These are phyloP conservation scores for Verticillium tricorpus DNA, from an alignment of 2,329 filamentous ascomycete species.

Conservation along the genomic window DNA sequence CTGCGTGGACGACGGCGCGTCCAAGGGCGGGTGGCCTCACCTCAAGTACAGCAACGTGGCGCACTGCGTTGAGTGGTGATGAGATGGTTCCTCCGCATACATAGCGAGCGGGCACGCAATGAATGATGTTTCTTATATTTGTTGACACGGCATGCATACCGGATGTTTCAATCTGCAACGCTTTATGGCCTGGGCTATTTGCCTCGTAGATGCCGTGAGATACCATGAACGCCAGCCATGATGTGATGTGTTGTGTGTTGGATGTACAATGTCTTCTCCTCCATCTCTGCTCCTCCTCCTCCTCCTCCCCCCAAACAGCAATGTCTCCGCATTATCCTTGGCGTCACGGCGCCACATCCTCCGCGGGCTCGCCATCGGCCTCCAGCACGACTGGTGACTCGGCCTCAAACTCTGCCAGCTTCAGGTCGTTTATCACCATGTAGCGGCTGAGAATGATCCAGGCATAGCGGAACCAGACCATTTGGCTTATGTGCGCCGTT, in stretches of 20 bases:
- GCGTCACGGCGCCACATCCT: background rate
- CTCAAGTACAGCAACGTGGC: background rate
- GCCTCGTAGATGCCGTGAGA: background rate
- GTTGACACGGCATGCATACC: background rate
- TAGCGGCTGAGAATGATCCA: constrained; percentile 91
- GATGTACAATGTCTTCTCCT: background rate
- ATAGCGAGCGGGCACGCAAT: background rate
- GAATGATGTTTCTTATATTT: background rate
- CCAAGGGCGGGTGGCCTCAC: background rate
- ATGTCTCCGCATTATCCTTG: background rate
- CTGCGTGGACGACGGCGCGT: background rate
- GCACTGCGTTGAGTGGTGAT: background rate
- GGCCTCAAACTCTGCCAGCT: constrained; percentile 37
- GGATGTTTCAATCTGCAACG: constrained; percentile 1
- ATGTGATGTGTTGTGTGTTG: background rate
- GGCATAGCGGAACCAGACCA: constrained; percentile 97
- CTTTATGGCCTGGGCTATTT: background rate
- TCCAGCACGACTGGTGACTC: background rate
- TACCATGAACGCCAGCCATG: constrained; percentile 1
- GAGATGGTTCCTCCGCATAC: background rate
- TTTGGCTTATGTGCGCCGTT: constrained; percentile 85
- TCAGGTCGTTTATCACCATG: constrained; percentile 91
- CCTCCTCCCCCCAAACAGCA: background rate
- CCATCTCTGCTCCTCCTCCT: background rate
- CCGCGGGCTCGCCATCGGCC: background rate